Evolutionary conservation across 2,329 filamentous ascomycete genomes (phyloP).

Genomic region (Stagonosporopsis chrysanthemi): DNA sequence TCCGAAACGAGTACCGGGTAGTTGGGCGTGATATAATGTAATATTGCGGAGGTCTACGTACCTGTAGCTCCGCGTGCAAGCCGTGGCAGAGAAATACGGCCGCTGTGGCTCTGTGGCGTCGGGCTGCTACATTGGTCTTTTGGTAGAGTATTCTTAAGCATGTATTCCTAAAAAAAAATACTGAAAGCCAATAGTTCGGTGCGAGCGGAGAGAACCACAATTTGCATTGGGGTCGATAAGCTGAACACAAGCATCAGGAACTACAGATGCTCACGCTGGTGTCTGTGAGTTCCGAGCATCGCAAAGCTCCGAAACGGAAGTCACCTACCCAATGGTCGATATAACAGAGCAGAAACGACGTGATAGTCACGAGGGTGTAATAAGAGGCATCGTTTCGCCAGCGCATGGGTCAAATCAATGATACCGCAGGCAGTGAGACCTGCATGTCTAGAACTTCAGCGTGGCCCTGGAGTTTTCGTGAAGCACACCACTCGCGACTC

Average conservation of each 20-base stretch:
- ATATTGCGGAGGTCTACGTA: background rate
- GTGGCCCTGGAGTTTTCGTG: constrained; percentile 8
- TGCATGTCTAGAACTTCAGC: constrained; percentile 7
- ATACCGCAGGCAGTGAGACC: constrained; percentile 8
- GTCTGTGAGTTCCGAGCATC: background rate
- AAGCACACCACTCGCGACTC: constrained; percentile 3
- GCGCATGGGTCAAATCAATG: constrained; percentile 1
- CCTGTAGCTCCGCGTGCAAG: background rate
- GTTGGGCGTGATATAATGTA: background rate
- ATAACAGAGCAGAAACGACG: background rate
- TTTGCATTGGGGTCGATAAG: background rate
- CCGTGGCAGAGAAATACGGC: background rate
- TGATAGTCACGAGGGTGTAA: background rate
- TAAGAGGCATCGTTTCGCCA: background rate
- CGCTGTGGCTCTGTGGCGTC: background rate
- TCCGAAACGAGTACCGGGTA: background rate
- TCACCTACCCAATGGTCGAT: background rate
- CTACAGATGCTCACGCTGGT: background rate
- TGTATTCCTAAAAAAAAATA: background rate
- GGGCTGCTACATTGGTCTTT: background rate
- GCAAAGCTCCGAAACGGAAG: background rate
- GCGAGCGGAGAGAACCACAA: background rate
- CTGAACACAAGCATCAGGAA: background rate
- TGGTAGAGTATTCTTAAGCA: background rate
- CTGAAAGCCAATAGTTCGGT: too few relatives aligned